Base-by-base conservation (phyloP, 106 monocot species). In the Hemerocallis citrina region DNA sequence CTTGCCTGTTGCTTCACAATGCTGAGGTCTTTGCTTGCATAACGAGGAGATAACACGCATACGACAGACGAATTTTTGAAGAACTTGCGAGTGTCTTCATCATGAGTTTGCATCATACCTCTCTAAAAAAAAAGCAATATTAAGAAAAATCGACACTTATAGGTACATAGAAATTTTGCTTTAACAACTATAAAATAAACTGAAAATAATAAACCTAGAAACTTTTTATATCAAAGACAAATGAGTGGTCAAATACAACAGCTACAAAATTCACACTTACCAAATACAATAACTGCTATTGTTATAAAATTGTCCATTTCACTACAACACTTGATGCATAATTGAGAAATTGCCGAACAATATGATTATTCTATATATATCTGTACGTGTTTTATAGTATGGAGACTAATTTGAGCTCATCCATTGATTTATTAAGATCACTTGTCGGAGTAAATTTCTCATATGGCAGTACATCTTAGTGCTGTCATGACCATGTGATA, bases 51-150 rank as follows among this genome's bases (percentile, higher is more conserved):
- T 20, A 86, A 44, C 12, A 86, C 75, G 52, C 86, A 86, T 30
- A 78, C 69, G 14, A 86, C 86, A 24, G 78, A 72, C 17, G 86
- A 86, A 59, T 86, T 59, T 68, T 78, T 86, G 58, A 86, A 86
- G 51, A 72, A 86, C 41, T 62, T 78, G 30, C 68, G 44, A 0
- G 81, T 81, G 22, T 81, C 86, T 73, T 86, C 86, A 52, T 86
- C 86, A 62, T 72, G 81, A 40, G 78, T 86, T 30, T 78, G 55
- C 86, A 86, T 86, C 39, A 86, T 63, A 16, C 86, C 81, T 22
- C 42, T 68, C 81, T 86, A 72, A 43, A 60, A 16, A 24, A 59
- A 51, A 72, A 43, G 5, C 11, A 21, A 20, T 2, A 23, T 21
- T 14, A 36, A 35, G 6, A n/a, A 49, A 25, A 9, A 49, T 57